Base-by-base conservation (phyloP, 2,329 filamentous ascomycete genomes). In the Cadophora sp. region DNA sequence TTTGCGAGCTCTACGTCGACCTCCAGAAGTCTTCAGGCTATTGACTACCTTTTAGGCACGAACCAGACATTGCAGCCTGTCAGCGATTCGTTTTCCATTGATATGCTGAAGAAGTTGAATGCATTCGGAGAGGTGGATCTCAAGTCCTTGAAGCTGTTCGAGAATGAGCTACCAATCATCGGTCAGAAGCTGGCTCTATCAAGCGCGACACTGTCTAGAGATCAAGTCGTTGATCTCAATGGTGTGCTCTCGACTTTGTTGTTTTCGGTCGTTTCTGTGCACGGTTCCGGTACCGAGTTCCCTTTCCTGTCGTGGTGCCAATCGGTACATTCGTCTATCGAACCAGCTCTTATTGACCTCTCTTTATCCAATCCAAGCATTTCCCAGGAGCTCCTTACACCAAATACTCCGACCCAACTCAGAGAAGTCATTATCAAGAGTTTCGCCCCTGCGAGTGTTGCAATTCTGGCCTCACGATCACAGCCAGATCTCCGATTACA, bases 81-180 rank as follows among this genome's bases (percentile, higher is more conserved):
- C 77, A 80, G 79, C 14, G 82, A 82, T 37, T 80, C 78, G 4
- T 73, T 89, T 22, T 83, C 86, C 7, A 74, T 82, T 26, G 83
- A 84, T 0, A 75, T 92, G 3, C 80, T 92, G 72, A 80, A 81
- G 16, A 89, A 85, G 72, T 78, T 91, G 58, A 81, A 84, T 62
- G 79, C 78, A 1, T 77, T 89, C 22, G 79, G 80, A 14, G 80
- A 83, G 27, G 86, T 89, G 0, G 85, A 81, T 56, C 80, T 93
- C 48, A 84, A 84, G 56, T 87, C 88, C 51, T 80, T 93, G 59
- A 83, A 86, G 55, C 82, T 91, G 22, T 81, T 93, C 0, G 89
- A 92, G 77, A 81, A 83, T 1, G 91, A 93, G 75, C 79, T 92
- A 61, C 87, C 88, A 9, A 81, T 86, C 3, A 80, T 92, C 68